Evolutionary conservation across 1,284 basidiomycete species (phyloP).

Genomic region (Tilletiaria anomala): DNA sequence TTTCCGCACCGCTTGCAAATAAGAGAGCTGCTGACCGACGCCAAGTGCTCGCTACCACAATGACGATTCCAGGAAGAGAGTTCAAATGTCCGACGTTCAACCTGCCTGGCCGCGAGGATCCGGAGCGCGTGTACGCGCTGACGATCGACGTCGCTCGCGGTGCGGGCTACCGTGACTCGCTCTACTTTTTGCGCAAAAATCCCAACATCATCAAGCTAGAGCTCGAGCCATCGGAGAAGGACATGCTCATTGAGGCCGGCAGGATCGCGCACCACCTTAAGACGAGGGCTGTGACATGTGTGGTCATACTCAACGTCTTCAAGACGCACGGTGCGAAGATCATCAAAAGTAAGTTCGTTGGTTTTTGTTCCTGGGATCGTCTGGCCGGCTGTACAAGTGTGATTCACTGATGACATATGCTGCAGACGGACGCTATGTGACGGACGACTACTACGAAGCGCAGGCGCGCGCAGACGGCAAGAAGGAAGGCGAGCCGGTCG

Average conservation of each 20-base stretch:
- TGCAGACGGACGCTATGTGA: constrained; percentile 71
- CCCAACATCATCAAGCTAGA: constrained; percentile 72
- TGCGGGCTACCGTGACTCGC: constrained; percentile 85
- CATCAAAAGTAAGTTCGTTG: constrained; percentile 53
- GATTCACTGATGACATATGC: background rate
- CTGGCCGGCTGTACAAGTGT: background rate
- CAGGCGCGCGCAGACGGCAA: constrained; percentile 48
- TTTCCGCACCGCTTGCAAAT: background rate
- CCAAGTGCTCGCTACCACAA: background rate
- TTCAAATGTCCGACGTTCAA: constrained; percentile 80
- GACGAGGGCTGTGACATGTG: constrained; percentile 79
- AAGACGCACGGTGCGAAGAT: constrained; percentile 86
- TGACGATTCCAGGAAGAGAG: constrained; percentile 50
- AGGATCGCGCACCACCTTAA: constrained; percentile 75
- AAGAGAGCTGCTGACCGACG: constrained; percentile 5
- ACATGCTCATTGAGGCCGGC: constrained; percentile 71
- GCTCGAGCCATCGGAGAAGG: constrained; percentile 53
- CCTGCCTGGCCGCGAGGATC: constrained; percentile 59
- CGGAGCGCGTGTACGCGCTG: constrained; percentile 76
- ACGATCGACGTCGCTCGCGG: constrained; percentile 92
- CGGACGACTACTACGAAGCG: constrained; percentile 89
- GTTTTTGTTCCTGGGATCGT: background rate
- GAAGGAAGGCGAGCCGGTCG: constrained; percentile 33
- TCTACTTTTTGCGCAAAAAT: constrained; percentile 90
- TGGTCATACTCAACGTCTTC: constrained; percentile 81